Conservation (phyloP, 352 stramenopile genomes). For the Phytophthora brassicae region DNA sequence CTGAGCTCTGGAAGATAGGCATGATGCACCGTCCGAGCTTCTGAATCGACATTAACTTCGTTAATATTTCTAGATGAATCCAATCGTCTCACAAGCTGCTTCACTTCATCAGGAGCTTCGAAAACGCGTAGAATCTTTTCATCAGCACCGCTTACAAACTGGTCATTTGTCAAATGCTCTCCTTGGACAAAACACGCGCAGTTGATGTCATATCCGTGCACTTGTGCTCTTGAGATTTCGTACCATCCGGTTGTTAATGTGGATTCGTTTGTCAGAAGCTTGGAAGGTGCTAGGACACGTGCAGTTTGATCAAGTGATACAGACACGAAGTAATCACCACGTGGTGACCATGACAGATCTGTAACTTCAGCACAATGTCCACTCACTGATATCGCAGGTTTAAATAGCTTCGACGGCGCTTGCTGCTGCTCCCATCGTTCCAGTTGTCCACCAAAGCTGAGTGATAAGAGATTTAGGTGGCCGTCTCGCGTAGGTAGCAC, state of each 20-base stretch:
- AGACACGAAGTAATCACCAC: constrained; percentile 66
- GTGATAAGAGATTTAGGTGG: constrained; percentile 54
- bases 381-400: constrained; percentile 50
- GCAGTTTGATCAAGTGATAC: constrained; percentile 79
- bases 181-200: constrained; percentile 57
- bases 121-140: constrained; percentile 86
- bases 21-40: constrained; percentile 35
- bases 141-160: constrained; percentile 77
- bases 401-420: constrained; percentile 48
- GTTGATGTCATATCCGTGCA: constrained; percentile 84
- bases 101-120: constrained; percentile 57
- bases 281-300: constrained; percentile 46
- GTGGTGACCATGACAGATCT: constrained; percentile 65
- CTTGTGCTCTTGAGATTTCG: constrained; percentile 77
- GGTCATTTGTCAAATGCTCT: constrained; percentile 26
- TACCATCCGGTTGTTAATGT: constrained; percentile 29
- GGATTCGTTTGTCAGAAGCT: background rate
- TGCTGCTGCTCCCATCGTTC: constrained; percentile 68
- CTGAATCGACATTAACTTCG: background rate
- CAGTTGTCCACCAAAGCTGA: constrained; percentile 65
- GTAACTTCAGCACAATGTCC: constrained; percentile 61
- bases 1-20: constrained; percentile 73
- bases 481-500: constrained; percentile 31
- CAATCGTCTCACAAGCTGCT: constrained; percentile 32
- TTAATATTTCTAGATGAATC: background rate